Percentiles rank a stretch among this genome's conserved stretches.
Evolutionary conservation across 73 alveolate genomes (phyloP).

Genomic region (Urostyla sp.): DNA sequence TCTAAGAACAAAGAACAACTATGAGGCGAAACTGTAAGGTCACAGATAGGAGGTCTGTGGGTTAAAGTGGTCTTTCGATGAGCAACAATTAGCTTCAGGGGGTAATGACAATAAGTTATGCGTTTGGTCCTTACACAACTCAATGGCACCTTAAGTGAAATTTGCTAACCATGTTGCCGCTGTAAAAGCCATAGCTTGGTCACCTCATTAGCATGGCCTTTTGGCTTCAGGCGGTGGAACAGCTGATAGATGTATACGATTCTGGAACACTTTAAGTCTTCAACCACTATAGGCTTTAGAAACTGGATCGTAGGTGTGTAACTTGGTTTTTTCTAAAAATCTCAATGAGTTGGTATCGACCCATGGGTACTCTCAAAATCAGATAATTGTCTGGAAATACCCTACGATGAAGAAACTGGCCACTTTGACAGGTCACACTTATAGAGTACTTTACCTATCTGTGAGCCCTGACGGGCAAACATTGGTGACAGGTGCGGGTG

Average conservation of each 20-base stretch:
- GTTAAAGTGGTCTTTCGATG: slow-evolving; percentile 85
- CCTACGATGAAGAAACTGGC: slow-evolving; percentile 94
- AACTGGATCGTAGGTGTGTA: slow-evolving; percentile 99
- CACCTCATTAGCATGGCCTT: slow-evolving; percentile 99
- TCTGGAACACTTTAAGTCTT: slow-evolving; percentile 96
- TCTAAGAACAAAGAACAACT: slow-evolving; percentile 74
- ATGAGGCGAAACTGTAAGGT: slow-evolving; percentile 54
- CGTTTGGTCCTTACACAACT: slow-evolving; percentile 74
- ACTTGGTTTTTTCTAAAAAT: slow-evolving; percentile 94
- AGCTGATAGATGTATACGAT: slow-evolving; percentile 98
- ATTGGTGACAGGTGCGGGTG: slow-evolving; percentile 98
- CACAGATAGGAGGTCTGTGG: slow-evolving; percentile 82
- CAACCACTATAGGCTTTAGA: slow-evolving; percentile 82
- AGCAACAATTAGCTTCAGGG: slow-evolving; percentile 83
- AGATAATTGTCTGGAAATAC: slow-evolving; percentile 94
- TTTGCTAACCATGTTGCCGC: slow-evolving; percentile 97
- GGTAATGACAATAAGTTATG: slow-evolving; percentile 86
- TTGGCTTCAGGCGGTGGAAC: slow-evolving; percentile 99
- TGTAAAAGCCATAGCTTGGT: slow-evolving; percentile 99
- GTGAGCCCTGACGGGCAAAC: slow-evolving; percentile 98
- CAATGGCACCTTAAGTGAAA: slow-evolving; percentile 67
- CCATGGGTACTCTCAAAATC: slow-evolving; percentile 98
- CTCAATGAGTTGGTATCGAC: slow-evolving; percentile 97
- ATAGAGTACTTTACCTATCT: slow-evolving; percentile 93
- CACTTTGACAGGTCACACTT: slow-evolving; percentile 88